Percentiles rank a stretch among this genome's conserved stretches.
These are phyloP conservation scores for Diaporthe capsici DNA, from an alignment of 2,329 filamentous ascomycete genomes.

Conservation along the genomic window DNA sequence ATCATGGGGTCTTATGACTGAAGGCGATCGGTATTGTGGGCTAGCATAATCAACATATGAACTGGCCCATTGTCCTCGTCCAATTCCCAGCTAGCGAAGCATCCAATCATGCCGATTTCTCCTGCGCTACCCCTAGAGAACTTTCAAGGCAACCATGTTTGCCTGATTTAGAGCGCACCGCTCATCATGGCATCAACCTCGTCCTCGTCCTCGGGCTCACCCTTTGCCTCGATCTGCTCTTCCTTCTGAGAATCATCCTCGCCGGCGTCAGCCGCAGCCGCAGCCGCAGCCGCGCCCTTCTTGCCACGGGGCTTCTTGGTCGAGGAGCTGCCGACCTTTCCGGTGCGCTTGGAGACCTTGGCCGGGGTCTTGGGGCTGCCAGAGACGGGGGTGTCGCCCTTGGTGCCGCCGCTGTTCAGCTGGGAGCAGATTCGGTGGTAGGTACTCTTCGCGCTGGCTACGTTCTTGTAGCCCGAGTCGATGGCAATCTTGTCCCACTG, in stretches of 20 bases:
- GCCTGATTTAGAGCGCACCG: background rate
- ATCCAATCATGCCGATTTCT: background rate
- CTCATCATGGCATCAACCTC: constrained; percentile 6
- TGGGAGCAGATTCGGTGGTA: constrained; percentile 42
- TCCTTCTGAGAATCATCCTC: background rate
- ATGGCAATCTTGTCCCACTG: constrained; percentile 42
- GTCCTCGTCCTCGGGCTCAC: background rate
- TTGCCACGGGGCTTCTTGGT: constrained; percentile 27
- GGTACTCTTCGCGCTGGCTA: constrained; percentile 38
- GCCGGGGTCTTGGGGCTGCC: constrained; percentile 27
- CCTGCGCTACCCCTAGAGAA: background rate
- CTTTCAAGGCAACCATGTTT: background rate
- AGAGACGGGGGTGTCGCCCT: background rate
- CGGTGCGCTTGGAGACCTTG: constrained; percentile 38
- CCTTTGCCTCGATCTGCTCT: background rate
- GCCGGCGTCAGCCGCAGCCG: background rate
- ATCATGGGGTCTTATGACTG: background rate
- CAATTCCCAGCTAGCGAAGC: background rate
- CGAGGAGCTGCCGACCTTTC: constrained; percentile 34
- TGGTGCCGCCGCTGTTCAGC: constrained; percentile 27
- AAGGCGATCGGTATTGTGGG: background rate
- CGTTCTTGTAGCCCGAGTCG: constrained; percentile 39
- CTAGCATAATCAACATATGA: background rate
- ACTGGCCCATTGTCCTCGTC: background rate
- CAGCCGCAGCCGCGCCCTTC: constrained; percentile 18